phyloP scores from a whole-genome alignment of 768 basidiomycete species.

The Rhizopogon salebrosus region DNA sequence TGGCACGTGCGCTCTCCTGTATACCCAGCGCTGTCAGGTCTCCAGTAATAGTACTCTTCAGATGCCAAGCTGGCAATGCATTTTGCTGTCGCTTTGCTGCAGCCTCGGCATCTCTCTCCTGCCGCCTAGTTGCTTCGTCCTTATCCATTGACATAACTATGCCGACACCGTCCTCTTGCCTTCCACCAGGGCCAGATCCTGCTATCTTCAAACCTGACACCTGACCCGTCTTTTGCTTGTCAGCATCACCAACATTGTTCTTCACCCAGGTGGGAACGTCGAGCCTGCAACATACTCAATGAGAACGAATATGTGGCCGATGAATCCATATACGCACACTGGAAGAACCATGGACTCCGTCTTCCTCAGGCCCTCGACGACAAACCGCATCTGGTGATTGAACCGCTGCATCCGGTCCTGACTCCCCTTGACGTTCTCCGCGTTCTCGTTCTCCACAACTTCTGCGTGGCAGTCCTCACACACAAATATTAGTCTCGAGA shows the following conservation, averaged over 20 bases:
- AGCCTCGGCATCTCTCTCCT: conserved; percentile 75
- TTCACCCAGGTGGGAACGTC: conserved; percentile 84
- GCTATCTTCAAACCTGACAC: conserved; percentile 65
- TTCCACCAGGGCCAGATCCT: conserved; percentile 53
- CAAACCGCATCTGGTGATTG: conserved; percentile 84
- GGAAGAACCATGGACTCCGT: conserved; percentile 86
- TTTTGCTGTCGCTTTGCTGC: conserved; percentile 88
- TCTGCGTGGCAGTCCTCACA: conserved; percentile 89
- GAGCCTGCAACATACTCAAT: conserved; percentile 42
- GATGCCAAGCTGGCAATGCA: conserved; percentile 89
- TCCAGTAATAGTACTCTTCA: conserved; percentile 92
- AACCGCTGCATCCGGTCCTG: conserved; percentile 96
- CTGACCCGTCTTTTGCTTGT: conserved; percentile 51
- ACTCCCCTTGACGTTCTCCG: conserved; percentile 76
- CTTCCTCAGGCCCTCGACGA: conserved; percentile 82
- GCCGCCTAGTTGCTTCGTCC: conserved; percentile 67
- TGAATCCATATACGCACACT: conserved; percentile 45
- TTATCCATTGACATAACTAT: conserved; percentile 90
- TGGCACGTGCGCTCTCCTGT: conserved; percentile 59
- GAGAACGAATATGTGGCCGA: neutral
- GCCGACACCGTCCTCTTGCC: conserved; percentile 71
- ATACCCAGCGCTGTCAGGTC: conserved; percentile 85
- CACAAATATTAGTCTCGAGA: conserved; percentile 54
- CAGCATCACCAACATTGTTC: conserved; percentile 59
- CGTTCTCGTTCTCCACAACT: conserved; percentile 87